Percentiles rank a stretch among this genome's conserved stretches.
Conservation (phyloP, 495 filamentous ascomycete species). For the Xylaria bambusicola region DNA sequence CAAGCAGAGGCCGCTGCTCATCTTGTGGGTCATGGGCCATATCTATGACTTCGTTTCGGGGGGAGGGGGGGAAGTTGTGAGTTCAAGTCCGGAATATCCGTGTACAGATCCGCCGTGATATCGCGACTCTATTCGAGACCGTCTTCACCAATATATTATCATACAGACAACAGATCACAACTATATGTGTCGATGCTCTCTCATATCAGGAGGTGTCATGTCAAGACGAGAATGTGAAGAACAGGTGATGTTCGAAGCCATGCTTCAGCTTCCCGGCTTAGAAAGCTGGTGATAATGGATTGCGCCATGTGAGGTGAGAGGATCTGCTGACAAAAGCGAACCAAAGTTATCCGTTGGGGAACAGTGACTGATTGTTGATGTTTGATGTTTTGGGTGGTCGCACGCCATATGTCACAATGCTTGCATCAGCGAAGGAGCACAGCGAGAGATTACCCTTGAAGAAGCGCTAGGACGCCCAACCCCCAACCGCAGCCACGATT, state of each 20-base stretch:
- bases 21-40: constrained; percentile 1
- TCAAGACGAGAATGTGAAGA: not conserved
- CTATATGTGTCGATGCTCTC: not conserved
- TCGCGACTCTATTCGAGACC: not conserved
- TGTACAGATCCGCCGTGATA: not conserved
- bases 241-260: not conserved
- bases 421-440: constrained; percentile 12
- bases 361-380: constrained; percentile 1
- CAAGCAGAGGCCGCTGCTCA: constrained; percentile 14
- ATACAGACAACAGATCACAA: not conserved
- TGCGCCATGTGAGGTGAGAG: constrained; percentile 20
- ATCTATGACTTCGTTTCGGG: not conserved
- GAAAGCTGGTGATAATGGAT: constrained; percentile 9
- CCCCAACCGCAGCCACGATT: too few species aligned
- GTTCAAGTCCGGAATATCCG: not conserved
- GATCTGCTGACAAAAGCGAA: constrained; percentile 12
- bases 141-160: not conserved
- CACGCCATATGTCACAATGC: constrained; percentile 18
- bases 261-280: not conserved
- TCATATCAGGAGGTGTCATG: not conserved
- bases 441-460: too few species aligned
- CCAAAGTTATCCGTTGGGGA: not conserved
- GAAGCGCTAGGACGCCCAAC: too few species aligned
- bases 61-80: too few species aligned
- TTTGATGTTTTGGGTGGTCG: constrained; percentile 15